Conservation (phyloP, 768 basidiomycete genomes). For the Astraeus odoratus region DNA sequence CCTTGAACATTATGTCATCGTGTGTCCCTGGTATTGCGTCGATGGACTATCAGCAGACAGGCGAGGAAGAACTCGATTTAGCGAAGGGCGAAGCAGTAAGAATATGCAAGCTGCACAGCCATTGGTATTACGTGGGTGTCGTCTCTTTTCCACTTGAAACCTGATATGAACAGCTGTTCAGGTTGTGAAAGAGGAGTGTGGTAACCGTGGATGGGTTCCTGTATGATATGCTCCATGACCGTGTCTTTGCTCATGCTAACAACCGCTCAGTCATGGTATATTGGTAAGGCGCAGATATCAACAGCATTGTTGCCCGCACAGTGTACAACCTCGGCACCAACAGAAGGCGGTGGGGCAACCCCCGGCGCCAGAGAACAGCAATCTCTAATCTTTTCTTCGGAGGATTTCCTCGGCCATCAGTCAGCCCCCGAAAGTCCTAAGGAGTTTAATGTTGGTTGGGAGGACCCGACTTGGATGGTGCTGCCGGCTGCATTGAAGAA, state of each 20-base stretch:
- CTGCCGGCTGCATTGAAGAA: slow-evolving; percentile 97
- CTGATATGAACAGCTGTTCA: slow-evolving; percentile 25
- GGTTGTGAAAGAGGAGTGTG: slow-evolving; percentile 91
- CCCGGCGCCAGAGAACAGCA: too few relatives aligned
- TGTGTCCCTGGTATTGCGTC: slow-evolving; percentile 94
- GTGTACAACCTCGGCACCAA: too few relatives aligned
- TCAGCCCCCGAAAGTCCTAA: slow-evolving; percentile 73
- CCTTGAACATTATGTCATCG: slow-evolving; percentile 89
- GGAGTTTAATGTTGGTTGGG: slow-evolving; percentile 94
- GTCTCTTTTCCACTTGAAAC: slow-evolving; percentile 4
- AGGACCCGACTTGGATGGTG: slow-evolving; percentile 98
- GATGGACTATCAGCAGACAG: slow-evolving; percentile 95
- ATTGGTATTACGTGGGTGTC: slow-evolving; percentile 83
- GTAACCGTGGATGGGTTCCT: slow-evolving; percentile 96
- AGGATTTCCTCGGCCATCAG: too few relatives aligned
- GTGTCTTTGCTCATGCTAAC: slow-evolving; percentile 1
- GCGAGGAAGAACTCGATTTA: slow-evolving; percentile 86
- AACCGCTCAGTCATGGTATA: slow-evolving; percentile 75
- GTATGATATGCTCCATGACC: slow-evolving; percentile 34
- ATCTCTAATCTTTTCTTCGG: too few relatives aligned
- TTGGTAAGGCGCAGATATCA: slow-evolving; percentile 70
- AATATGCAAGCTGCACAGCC: slow-evolving; percentile 97
- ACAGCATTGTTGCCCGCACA: too few relatives aligned
- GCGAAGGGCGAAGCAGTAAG: slow-evolving; percentile 82
- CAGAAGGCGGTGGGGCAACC: too few relatives aligned